Base-by-base conservation (phyloP, 352 stramenopile species). In the Pythium folliculosum region DNA sequence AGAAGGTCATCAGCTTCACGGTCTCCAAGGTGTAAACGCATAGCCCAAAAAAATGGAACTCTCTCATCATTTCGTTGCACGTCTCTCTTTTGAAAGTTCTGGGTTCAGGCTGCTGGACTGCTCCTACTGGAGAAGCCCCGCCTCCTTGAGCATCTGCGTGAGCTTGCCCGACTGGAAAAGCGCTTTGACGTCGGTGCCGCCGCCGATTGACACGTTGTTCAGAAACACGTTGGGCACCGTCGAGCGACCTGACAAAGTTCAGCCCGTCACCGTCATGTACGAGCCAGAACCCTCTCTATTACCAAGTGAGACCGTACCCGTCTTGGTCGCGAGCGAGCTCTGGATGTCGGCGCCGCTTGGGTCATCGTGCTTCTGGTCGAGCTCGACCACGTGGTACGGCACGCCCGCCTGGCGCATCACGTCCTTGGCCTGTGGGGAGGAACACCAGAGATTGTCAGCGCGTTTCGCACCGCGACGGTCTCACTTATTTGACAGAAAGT, bases 141-240 rank as follows among this genome's bases (percentile, higher is more conserved):
- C 76, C 3, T 68, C 67, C 38, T 75, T 71, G 40, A 99, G 77
- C 78, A 98, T 90, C 70, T 96, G 70, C 56, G 82, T 74, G n/a
- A 99, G 76, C 49, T 96, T 91, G 70, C 96, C 95, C 22, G 75
- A 90, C 40, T 83, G 72, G 51, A 89, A 87, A 16, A 97, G 84
- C 35, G 73, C 77, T 60, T 98, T 82, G n/a, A 94, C 93, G 65
- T 98, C 93, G 60, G 97, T 95, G 65, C 97, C 97, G 22, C 97
- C 97, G 54, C 97, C 97, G 50, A 99, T 82, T 45, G 93, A 94
- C 48, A 95, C 77, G 63, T 94, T 94, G 60, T 93, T 93, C 49
- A 99, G 85, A 77, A 99, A 99, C 23, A 99, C 94, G 71, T 99
- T 98, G 3, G 97, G 96, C 47, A 99, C 96, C 6, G 93, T 98